phyloP scores from a whole-genome alignment of 1,284 basidiomycete species.

The Laetiporus sulphureus region DNA sequence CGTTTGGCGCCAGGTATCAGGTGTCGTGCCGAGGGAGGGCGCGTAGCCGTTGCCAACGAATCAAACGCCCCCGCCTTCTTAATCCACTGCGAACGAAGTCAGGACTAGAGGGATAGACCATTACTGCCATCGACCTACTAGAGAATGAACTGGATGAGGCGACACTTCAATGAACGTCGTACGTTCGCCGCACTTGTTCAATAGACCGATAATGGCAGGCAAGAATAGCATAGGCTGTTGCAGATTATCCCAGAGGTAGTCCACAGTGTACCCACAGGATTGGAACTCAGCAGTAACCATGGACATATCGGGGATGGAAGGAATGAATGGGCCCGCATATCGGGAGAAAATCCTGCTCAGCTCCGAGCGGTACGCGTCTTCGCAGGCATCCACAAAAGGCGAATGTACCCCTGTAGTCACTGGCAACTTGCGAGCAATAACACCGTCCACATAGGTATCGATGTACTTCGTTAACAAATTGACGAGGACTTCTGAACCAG shows the following conservation, averaged over 20 bases:
- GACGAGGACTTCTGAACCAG: slow-evolving; percentile 24
- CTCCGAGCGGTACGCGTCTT: slow-evolving; percentile 15
- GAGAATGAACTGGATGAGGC: slow-evolving; percentile 30
- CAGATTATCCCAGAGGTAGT: slow-evolving; percentile 31
- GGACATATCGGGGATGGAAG: slow-evolving; percentile 18
- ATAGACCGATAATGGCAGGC: slow-evolving; percentile 9
- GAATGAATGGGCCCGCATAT: slow-evolving; percentile 11
- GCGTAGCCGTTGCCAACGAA: too few relatives aligned
- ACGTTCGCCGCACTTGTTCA: slow-evolving; percentile 9
- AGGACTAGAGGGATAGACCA: too few relatives aligned
- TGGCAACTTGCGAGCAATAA: slow-evolving; percentile 26
- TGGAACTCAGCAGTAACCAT: slow-evolving; percentile 19
- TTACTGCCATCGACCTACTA: too few relatives aligned
- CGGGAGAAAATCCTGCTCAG: slow-evolving; percentile 21
- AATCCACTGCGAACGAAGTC: too few relatives aligned
- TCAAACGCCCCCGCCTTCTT: too few relatives aligned
- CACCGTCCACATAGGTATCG: slow-evolving; percentile 17
- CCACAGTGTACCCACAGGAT: slow-evolving; percentile 12
- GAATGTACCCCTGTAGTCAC: slow-evolving; percentile 29
- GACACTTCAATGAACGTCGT: slow-evolving; percentile 26
- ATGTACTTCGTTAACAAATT: slow-evolving; percentile 23
- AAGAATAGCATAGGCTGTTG: slow-evolving; percentile 27
- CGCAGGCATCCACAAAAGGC: slow-evolving; percentile 26
- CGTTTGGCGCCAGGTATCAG: too few relatives aligned
- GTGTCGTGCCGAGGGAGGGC: too few relatives aligned